Evolutionary conservation across 495 filamentous ascomycete genomes (phyloP).

Genomic region (Glarea lozoyensis): DNA sequence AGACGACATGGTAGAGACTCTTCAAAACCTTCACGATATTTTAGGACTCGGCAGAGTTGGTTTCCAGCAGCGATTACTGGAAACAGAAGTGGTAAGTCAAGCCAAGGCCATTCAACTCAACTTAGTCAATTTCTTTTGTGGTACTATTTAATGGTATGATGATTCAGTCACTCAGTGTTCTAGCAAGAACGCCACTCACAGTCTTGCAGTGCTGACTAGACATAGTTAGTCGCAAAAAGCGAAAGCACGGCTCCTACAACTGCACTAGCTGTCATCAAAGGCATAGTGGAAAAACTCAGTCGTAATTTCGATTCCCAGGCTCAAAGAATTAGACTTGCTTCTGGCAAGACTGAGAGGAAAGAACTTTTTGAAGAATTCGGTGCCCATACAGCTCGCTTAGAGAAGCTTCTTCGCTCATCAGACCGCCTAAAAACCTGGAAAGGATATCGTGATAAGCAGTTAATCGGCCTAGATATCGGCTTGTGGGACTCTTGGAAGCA

Average conservation of each 20-base stretch:
- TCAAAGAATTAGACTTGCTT: constrained; percentile 6
- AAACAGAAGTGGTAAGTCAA: constrained; percentile 9
- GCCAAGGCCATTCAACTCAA: too few species aligned
- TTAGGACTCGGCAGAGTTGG: constrained; percentile 15
- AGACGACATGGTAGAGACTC: constrained; percentile 7
- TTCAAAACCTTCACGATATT: constrained; percentile 15
- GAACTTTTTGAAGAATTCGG: constrained; percentile 9
- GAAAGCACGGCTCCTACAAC: not conserved
- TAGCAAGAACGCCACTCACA: too few species aligned
- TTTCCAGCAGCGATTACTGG: constrained; percentile 15
- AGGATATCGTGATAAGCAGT: not conserved
- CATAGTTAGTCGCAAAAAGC: not conserved
- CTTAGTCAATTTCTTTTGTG: too few species aligned
- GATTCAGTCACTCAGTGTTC: too few species aligned
- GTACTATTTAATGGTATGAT: too few species aligned
- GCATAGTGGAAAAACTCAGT: not conserved
- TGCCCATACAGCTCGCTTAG: constrained; percentile 1
- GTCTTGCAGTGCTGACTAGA: constrained; percentile 15
- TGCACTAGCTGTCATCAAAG: too few species aligned
- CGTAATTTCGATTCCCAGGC: constrained; percentile 11
- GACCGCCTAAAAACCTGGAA: constrained; percentile 5
- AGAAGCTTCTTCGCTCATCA: constrained; percentile 1
- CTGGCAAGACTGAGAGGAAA: constrained; percentile 8
- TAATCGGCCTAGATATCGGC: not conserved
- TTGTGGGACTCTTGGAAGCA: constrained; percentile 13